phyloP scores from a whole-genome alignment of 306 rosid species.

The Lablab purpureus region DNA sequence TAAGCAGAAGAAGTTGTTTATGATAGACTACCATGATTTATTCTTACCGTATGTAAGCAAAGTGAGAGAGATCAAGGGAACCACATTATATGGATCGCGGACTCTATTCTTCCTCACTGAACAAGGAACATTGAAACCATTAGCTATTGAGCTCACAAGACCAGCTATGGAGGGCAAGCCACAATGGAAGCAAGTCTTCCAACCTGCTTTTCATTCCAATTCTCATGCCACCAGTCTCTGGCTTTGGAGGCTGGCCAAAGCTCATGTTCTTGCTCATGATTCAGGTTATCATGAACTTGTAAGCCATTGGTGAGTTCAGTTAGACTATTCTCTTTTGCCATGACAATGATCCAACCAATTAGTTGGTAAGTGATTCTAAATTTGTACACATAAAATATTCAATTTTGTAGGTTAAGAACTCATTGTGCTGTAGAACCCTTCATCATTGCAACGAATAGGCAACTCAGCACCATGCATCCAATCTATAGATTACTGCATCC shows the following conservation, averaged over 20 bases:
- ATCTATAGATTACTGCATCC: slow-evolving; percentile 55
- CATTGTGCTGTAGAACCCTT: slow-evolving; percentile 56
- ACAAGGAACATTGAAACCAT: slow-evolving; percentile 60
- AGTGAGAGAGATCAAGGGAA: slow-evolving; percentile 52
- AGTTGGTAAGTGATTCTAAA: slow-evolving; percentile 9
- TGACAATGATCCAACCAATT: background rate
- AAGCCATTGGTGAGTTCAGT: slow-evolving; percentile 50
- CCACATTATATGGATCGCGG: slow-evolving; percentile 58
- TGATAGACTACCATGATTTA: slow-evolving; percentile 61
- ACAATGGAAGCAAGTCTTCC: slow-evolving; percentile 58
- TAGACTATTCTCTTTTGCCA: background rate
- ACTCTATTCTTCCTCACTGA: slow-evolving; percentile 54
- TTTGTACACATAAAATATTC: background rate
- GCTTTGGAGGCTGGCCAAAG: slow-evolving; percentile 65
- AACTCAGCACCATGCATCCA: slow-evolving; percentile 63
- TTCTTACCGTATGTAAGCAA: slow-evolving; percentile 59
- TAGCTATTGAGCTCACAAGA: slow-evolving; percentile 60
- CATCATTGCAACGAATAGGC: slow-evolving; percentile 57
- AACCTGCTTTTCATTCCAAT: slow-evolving; percentile 47
- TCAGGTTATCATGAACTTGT: slow-evolving; percentile 57
- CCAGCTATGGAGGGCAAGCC: slow-evolving; percentile 50
- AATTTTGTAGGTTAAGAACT: slow-evolving; percentile 55
- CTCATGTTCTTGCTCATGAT: slow-evolving; percentile 61
- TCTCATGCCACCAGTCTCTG: slow-evolving; percentile 49
- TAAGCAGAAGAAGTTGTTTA: slow-evolving; percentile 52